These are phyloP conservation scores for Elsinoe fawcettii DNA, from an alignment of 2,329 filamentous ascomycete genomes.

Conservation along the genomic window DNA sequence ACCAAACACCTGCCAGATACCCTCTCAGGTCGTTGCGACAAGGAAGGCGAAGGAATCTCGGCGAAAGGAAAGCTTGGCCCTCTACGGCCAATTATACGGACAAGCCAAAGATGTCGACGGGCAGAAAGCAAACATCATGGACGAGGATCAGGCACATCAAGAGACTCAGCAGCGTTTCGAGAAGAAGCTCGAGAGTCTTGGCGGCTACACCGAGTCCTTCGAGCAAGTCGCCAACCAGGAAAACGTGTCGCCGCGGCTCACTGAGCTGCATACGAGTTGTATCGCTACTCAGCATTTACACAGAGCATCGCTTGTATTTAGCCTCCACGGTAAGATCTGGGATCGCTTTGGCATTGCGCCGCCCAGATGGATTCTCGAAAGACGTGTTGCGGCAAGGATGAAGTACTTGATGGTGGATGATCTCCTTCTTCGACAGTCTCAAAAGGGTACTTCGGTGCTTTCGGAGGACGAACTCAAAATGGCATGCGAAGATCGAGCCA, in stretches of 20 bases:
- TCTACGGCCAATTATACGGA: background rate
- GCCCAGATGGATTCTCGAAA: constrained; percentile 46
- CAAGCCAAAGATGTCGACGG: background rate
- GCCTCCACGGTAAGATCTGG: constrained; percentile 35
- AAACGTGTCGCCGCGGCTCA: background rate
- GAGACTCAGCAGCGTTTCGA: background rate
- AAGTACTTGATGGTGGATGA: constrained; percentile 65
- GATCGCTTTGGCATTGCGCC: constrained; percentile 39
- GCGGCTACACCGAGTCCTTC: background rate
- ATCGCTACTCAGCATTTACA: background rate
- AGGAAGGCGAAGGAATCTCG: constrained; percentile 34
- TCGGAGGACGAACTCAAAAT: constrained; percentile 33
- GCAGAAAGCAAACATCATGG: background rate
- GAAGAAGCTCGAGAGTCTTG: background rate
- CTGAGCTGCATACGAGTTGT: background rate
- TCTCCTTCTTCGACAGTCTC: constrained; percentile 47
- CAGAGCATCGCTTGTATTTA: constrained; percentile 32
- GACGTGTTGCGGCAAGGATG: constrained; percentile 48
- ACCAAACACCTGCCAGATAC: constrained; percentile 76
- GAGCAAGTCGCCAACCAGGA: background rate
- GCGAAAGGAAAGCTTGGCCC: background rate
- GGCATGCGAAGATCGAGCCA: constrained; percentile 30
- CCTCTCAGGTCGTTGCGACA: constrained; percentile 60
- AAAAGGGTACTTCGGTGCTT: constrained; percentile 56
- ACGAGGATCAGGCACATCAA: background rate